Percentiles rank a stretch among this genome's conserved stretches.
Conservation (phyloP, 2,329 filamentous ascomycete genomes). For the Mycocentrospora acerina region DNA sequence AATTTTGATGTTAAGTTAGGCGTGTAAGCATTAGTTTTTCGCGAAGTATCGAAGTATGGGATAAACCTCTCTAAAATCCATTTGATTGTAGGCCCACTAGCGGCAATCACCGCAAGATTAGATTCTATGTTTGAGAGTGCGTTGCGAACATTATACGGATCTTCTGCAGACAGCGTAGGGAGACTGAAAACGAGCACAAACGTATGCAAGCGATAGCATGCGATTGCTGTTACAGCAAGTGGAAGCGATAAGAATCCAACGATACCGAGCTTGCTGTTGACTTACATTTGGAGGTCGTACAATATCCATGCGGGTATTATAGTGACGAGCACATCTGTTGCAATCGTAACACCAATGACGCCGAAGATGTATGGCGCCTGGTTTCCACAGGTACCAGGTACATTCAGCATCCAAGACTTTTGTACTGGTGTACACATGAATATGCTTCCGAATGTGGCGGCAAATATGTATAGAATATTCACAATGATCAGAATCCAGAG, state of each 20-base stretch:
- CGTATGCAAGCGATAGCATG: slow-evolving; percentile 7
- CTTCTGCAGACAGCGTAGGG: background rate
- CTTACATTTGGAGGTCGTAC: slow-evolving; percentile 6
- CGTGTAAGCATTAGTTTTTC: background rate
- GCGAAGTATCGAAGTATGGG: slow-evolving; percentile 5
- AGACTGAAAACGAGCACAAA: slow-evolving; percentile 4
- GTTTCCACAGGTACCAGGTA: slow-evolving; percentile 3
- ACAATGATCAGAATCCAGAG: slow-evolving; percentile 6
- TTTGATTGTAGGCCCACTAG: slow-evolving; percentile 10
- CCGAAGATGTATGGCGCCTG: slow-evolving; percentile 3
- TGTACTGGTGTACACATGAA: slow-evolving; percentile 7
- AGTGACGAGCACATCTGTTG: slow-evolving; percentile 9
- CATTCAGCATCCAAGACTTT: slow-evolving; percentile 4
- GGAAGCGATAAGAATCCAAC: slow-evolving; percentile 8
- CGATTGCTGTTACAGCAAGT: slow-evolving; percentile 7
- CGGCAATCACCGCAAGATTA: slow-evolving; percentile 9
- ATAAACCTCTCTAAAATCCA: slow-evolving; percentile 10
- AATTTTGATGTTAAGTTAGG: background rate
- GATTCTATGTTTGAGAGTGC: slow-evolving; percentile 7
- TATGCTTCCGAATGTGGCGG: slow-evolving; percentile 1
- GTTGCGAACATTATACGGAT: slow-evolving; percentile 8
- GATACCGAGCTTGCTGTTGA: slow-evolving; percentile 4
- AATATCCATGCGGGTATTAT: slow-evolving; percentile 12
- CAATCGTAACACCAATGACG: slow-evolving; percentile 4
- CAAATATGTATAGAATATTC: slow-evolving; percentile 5